A percentile compares a stretch with the other conserved stretches of the same genome.
phyloP scores from a whole-genome alignment of 192 early-diverging fungal genomes.

The Pilaira anomala region DNA sequence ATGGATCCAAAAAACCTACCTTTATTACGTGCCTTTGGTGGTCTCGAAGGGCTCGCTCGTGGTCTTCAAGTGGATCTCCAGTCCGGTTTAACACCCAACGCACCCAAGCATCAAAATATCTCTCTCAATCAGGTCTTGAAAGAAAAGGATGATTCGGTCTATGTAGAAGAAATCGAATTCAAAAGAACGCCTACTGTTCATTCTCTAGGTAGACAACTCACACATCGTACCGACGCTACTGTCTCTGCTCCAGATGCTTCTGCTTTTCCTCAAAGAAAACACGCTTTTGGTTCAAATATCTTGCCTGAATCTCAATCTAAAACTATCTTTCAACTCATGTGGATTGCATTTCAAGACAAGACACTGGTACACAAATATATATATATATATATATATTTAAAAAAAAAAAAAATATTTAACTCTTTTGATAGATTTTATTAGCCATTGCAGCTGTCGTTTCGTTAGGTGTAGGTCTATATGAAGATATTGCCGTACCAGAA shows the following conservation, averaged over 20 bases:
- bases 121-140: not conserved
- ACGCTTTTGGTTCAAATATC: conserved; percentile 64
- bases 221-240: conserved; percentile 11
- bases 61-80: conserved; percentile 46
- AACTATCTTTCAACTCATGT: conserved; percentile 68
- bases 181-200: conserved; percentile 9
- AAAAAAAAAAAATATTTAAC: conserved; percentile 1
- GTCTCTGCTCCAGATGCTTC: conserved; percentile 27
- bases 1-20: conserved; percentile 56
- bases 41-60: conserved; percentile 44
- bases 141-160: conserved; percentile 14
- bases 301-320: conserved; percentile 67
- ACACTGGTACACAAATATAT: conserved; percentile 49
- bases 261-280: conserved; percentile 54
- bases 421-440: conserved; percentile 48
- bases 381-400: not conserved
- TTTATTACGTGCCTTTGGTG: conserved; percentile 40
- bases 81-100: conserved; percentile 39
- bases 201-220: conserved; percentile 17
- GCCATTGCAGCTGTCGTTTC: conserved; percentile 76
- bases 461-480: conserved; percentile 77
- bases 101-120: conserved; percentile 2
- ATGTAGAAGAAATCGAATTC: conserved; percentile 16
- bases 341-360: conserved; percentile 78
- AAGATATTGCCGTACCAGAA: conserved; percentile 62